Base-by-base conservation (phyloP, 2,329 filamentous ascomycete genomes). In the Cladosporium sp. region DNA sequence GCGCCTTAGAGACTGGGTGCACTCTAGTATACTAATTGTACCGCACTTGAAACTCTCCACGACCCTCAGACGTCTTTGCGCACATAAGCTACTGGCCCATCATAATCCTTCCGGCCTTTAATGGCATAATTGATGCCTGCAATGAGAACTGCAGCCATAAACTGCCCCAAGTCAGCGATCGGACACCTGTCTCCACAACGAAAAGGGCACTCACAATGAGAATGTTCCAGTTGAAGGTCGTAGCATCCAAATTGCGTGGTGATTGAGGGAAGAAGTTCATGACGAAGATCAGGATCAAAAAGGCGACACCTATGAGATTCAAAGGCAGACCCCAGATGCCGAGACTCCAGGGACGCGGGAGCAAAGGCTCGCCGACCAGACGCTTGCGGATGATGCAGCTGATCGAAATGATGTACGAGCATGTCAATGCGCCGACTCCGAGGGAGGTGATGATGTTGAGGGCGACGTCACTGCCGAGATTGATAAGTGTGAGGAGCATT, bases 191-290 rank as follows among this genome's bases (percentile, higher is more conserved):
- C 10, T 18, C 10, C 22, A 9, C 22, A 35, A 10, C 8, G 11
- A 11, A 37, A 19, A 18, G 40, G 9, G 1, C 10, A 32, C 50
- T 42, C 11, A 53, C 50, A 33, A 53, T 53, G 5, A 53, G 28
- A 9, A 53, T 43, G 14, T 53, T 73, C 74, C 73, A 78, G 60
- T 79, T 79, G 68, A 77, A 77, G 0, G 64, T 67, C 16, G 60
- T 57, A 2, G 66, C 58, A 4, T 38, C 40, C 43, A 63, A 68
- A 2, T 73, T 69, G 1, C 62, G 56, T 16, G 66, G 60, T 4
- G 56, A 53, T 0, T 65, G 58, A 0, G 77, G 76, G 62, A 77
- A 78, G 37, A 53, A 53, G 50, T 53, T 53, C 50, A 53, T 53
- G 16, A 53, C 14, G 28, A 53, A 53, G 54, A 76, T 76, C 5